A percentile compares a stretch with the other conserved stretches of the same genome.
phyloP scores from a whole-genome alignment of 2,329 filamentous ascomycete genomes.

The Aspergillus unguis region DNA sequence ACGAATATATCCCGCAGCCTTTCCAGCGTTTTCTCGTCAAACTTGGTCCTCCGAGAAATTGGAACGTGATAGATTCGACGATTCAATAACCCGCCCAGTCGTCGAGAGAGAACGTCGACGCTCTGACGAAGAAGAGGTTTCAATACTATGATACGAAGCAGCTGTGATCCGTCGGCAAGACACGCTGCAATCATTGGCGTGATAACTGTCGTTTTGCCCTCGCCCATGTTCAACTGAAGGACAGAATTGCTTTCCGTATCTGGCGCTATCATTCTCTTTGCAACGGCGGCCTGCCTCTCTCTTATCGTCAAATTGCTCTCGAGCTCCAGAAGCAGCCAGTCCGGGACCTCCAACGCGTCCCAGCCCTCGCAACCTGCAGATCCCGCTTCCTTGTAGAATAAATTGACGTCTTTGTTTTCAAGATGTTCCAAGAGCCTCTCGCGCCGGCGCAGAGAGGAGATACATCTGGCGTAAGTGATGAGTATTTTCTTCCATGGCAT shows the following conservation, averaged over 20 bases:
- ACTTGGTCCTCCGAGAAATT: slow-evolving; percentile 2
- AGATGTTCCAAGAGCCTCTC: slow-evolving; percentile 9
- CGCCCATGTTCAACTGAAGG: neutral
- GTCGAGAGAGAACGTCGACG: neutral
- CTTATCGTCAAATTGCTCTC: slow-evolving; percentile 9
- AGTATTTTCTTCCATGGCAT: slow-evolving; percentile 7
- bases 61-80: slow-evolving; percentile 7
- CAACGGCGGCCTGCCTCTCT: neutral
- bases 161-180: neutral
- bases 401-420: slow-evolving; percentile 5
- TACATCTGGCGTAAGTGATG: slow-evolving; percentile 2
- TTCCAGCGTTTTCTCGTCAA: neutral
- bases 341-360: neutral
- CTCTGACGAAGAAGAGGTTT: slow-evolving; percentile 10
- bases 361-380: neutral
- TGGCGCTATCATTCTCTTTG: neutral
- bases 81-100: slow-evolving; percentile 5
- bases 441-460: slow-evolving; percentile 7
- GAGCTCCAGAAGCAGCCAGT: slow-evolving; percentile 14
- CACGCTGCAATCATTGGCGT: neutral
- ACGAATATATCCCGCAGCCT: neutral
- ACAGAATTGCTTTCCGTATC: neutral
- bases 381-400: slow-evolving; percentile 14
- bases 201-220: neutral
- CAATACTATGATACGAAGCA: slow-evolving; percentile 3